A percentile compares a stretch with the other conserved stretches of the same genome.
Conservation (phyloP, 2,329 filamentous ascomycete genomes). For the Colletotrichum caudatum region DNA sequence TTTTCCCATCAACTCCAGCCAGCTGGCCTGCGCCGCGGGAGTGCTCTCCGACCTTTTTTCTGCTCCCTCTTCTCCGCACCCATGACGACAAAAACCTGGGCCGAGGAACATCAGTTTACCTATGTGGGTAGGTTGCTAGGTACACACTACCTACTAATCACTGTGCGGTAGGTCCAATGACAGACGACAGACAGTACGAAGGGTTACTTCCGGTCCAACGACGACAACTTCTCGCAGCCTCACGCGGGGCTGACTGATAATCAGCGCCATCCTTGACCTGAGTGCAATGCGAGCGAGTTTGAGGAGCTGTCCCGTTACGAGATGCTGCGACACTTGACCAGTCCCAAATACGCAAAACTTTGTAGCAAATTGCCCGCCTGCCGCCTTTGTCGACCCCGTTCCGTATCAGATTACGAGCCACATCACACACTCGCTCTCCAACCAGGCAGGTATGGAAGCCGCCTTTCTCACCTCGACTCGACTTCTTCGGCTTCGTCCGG, state of each 20-base stretch:
- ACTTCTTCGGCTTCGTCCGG: conserved; percentile 22
- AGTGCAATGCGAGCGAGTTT: neutral
- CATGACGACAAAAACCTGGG: conserved; percentile 29
- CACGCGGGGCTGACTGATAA: neutral
- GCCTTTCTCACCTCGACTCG: neutral
- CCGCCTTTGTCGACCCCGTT: neutral
- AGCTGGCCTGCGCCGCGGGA: neutral
- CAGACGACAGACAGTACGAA: neutral
- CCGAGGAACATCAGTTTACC: neutral
- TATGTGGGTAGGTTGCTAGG: too few species aligned
- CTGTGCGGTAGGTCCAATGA: neutral
- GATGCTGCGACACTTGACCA: neutral
- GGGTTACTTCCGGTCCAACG: neutral
- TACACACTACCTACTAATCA: neutral
- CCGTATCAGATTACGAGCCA: neutral
- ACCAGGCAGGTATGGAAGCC: neutral
- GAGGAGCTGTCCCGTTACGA: neutral
- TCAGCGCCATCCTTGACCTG: neutral
- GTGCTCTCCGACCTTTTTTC: conserved; percentile 3
- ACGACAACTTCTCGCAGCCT: neutral
- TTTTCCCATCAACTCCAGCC: too few species aligned
- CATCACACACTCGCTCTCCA: neutral
- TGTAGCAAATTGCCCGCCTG: neutral
- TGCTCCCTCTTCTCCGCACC: conserved; percentile 12
- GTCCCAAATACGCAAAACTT: neutral